Conservation (phyloP, 345 rosid species). For the Citrus maxima region DNA sequence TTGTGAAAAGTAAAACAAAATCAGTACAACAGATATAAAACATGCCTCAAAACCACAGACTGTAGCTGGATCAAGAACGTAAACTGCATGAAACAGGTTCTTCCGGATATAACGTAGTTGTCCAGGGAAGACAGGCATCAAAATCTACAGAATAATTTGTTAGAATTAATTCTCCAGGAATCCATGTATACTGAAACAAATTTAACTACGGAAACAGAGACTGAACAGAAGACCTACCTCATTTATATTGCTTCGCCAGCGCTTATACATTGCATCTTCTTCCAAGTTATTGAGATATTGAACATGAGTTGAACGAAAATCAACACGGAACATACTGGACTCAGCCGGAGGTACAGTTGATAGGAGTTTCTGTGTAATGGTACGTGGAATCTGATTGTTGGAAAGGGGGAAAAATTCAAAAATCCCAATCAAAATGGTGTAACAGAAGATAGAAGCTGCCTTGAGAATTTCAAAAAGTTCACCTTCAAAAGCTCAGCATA, state of each 20-base stretch:
- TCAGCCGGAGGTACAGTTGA: constrained; percentile 66
- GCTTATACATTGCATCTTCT: constrained; percentile 95
- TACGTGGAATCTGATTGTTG: constrained; percentile 62
- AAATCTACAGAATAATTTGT: constrained; percentile 55
- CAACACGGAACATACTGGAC: constrained; percentile 70
- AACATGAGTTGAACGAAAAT: constrained; percentile 87
- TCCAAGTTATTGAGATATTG: constrained; percentile 94
- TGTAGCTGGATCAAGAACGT: constrained; percentile 86
- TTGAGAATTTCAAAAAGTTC: neutral
- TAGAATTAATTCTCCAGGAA: constrained; percentile 16
- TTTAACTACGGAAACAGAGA: constrained; percentile 8
- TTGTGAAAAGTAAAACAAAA: neutral
- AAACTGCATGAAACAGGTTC: constrained; percentile 95
- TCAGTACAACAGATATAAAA: constrained; percentile 16
- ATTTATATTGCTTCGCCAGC: constrained; percentile 88
- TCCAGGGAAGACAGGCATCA: constrained; percentile 97
- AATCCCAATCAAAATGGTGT: constrained; percentile 4
- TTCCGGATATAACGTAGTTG: constrained; percentile 92
- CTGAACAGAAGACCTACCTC: constrained; percentile 47
- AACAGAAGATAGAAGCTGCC: constrained; percentile 15
- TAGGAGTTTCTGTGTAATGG: constrained; percentile 59
- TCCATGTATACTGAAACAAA: neutral
- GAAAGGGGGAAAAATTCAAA: neutral
- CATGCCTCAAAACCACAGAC: constrained; percentile 87
- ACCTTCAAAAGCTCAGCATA: neutral